Percentiles rank a stretch among this genome's conserved stretches.
Conservation (phyloP, 345 rosid genomes). For the Camelina hispida region DNA sequence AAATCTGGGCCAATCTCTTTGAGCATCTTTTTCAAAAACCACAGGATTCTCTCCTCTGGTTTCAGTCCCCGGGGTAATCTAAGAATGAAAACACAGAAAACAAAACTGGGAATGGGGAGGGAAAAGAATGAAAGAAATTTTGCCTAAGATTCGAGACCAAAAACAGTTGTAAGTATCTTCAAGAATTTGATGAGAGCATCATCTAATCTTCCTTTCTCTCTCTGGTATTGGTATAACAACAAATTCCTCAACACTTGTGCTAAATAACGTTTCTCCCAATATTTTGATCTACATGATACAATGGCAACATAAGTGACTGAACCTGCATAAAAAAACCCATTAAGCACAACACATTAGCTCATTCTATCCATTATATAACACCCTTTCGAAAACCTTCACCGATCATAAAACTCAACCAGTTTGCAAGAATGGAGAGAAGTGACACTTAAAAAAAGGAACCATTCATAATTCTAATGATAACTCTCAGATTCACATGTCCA, state of each 20-base stretch:
- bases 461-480: conserved; percentile 3
- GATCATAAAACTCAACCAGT: background rate
- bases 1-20: conserved; percentile 25
- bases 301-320: conserved; percentile 15
- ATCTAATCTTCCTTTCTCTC: conserved; percentile 15
- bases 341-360: conserved; percentile 16
- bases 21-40: conserved; percentile 31
- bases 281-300: conserved; percentile 38
- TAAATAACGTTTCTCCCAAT: conserved; percentile 39
- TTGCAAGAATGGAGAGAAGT: conserved; percentile 14
- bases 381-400: background rate
- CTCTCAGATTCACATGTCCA: conserved; percentile 7
- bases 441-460: background rate
- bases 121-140: conserved; percentile 28
- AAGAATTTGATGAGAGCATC: conserved; percentile 40
- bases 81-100: conserved; percentile 27
- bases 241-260: conserved; percentile 12
- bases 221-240: conserved; percentile 35
- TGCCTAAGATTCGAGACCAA: conserved; percentile 38
- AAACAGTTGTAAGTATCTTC: conserved; percentile 36
- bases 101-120: conserved; percentile 32
- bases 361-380: background rate
- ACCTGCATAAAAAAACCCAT: background rate
- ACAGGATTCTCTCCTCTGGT: conserved; percentile 2
- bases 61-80: background rate